Evolutionary conservation across 306 rosid genomes (phyloP).

Genomic region (Medicago lupulina): DNA sequence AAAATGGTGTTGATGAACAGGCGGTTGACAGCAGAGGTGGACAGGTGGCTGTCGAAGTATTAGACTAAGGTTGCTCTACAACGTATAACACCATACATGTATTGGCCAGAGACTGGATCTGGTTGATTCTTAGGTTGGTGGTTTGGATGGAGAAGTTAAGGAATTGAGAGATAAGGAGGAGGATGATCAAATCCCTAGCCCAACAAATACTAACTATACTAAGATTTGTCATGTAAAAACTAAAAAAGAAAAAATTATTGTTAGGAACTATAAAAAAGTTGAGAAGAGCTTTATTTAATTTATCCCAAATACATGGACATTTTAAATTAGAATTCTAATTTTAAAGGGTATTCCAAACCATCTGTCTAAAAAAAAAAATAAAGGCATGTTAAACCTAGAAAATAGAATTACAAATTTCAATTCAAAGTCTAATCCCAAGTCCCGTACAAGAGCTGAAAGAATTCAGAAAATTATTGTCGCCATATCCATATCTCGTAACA

Average conservation of each 20-base stretch:
- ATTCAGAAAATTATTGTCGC: neutral
- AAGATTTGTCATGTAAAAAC: neutral
- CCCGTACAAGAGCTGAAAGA: neutral
- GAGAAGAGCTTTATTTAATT: neutral
- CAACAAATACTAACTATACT: neutral
- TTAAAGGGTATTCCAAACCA: neutral
- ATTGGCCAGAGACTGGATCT: conserved; percentile 10
- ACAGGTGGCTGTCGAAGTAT: neutral
- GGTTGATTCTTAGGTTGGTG: neutral
- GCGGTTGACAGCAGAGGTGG: neutral
- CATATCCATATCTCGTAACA: conserved; percentile 3
- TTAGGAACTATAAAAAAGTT: neutral
- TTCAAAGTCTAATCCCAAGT: conserved; percentile 12
- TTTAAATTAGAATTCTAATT: neutral
- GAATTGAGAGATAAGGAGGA: neutral
- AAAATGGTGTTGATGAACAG: conserved; percentile 7
- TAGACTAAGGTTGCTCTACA: conserved; percentile 1
- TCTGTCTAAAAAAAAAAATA: neutral
- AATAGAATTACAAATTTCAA: conserved; percentile 19
- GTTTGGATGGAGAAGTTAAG: neutral
- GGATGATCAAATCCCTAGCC: neutral
- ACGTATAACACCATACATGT: conserved; percentile 1
- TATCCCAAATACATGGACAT: conserved; percentile 14
- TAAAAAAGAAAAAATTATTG: neutral
- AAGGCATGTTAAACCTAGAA: conserved; percentile 11